Evolutionary conservation across 192 early-diverging fungal genomes (phyloP).

Genomic region (Coemansia sp.): DNA sequence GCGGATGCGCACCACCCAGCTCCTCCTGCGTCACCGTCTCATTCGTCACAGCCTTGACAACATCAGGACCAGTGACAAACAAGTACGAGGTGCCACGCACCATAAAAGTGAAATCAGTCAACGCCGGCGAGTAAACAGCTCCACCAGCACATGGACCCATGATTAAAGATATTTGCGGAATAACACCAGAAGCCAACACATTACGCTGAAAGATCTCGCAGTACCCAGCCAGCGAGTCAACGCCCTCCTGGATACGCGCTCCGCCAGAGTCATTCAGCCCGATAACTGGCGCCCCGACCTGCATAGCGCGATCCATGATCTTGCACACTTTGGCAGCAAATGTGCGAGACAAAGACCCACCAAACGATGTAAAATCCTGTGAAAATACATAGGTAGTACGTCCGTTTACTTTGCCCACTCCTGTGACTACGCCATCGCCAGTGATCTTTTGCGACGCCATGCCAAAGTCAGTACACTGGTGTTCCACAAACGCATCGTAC

Average conservation of each 20-base stretch:
- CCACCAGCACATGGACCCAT: conserved; percentile 99
- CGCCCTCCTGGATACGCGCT: conserved; percentile 97
- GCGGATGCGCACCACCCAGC: conserved; percentile 86
- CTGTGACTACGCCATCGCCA: conserved; percentile 95
- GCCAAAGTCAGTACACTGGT: conserved; percentile 88
- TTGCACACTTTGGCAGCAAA: conserved; percentile 93
- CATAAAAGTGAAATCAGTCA: conserved; percentile 98
- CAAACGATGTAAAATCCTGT: conserved; percentile 93
- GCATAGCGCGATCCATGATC: conserved; percentile 89
- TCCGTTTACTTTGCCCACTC: conserved; percentile 91
- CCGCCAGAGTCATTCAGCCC: conserved; percentile 97
- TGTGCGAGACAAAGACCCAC: conserved; percentile 83
- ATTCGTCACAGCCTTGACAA: conserved; percentile 94
- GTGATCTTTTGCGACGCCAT: conserved; percentile 81
- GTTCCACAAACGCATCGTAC: conserved; percentile 92
- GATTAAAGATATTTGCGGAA: conserved; percentile 93
- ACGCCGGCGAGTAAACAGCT: conserved; percentile 94
- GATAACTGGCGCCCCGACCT: conserved; percentile 91
- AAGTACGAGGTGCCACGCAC: conserved; percentile 93
- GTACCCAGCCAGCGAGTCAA: conserved; percentile 92
- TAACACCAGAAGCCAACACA: conserved; percentile 87
- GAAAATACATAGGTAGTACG: conserved; percentile 87
- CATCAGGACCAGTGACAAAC: conserved; percentile 96
- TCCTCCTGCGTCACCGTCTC: conserved; percentile 94
- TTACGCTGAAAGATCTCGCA: conserved; percentile 97